Evolutionary conservation across 441 rosid species (phyloP).

Genomic region (Aleurites moluccanus): DNA sequence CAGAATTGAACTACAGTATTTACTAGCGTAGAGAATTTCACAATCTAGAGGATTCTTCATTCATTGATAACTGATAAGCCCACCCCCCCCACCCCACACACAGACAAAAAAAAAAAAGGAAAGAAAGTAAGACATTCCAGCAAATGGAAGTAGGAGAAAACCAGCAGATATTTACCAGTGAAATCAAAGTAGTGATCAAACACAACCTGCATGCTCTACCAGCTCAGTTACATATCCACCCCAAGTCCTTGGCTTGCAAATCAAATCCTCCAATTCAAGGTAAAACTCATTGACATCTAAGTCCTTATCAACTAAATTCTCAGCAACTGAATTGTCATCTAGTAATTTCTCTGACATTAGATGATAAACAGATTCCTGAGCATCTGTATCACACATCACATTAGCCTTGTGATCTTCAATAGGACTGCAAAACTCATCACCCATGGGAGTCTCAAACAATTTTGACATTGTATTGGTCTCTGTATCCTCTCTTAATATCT

Average conservation of each 20-base stretch:
- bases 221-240: conserved; percentile 34
- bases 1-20: background rate
- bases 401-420: conserved; percentile 21
- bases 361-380: conserved; percentile 30
- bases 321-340: conserved; percentile 26
- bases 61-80: too few relatives aligned
- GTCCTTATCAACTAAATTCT: conserved; percentile 31
- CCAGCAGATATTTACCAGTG: background rate
- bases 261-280: conserved; percentile 58
- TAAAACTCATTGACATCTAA: conserved; percentile 39
- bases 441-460: conserved; percentile 19
- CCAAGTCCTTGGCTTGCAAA: conserved; percentile 39
- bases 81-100: too few relatives aligned
- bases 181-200: conserved; percentile 23
- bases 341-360: conserved; percentile 38
- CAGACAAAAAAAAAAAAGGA: too few relatives aligned
- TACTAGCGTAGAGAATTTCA: background rate
- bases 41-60: background rate
- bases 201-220: conserved; percentile 34
- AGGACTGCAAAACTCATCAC: conserved; percentile 20
- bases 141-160: background rate
- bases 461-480: conserved; percentile 16
- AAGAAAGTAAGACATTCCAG: too few relatives aligned
- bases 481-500: conserved; percentile 21
- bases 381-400: conserved; percentile 12